phyloP scores from a whole-genome alignment of 768 basidiomycete species.

The Russula ochroleuca region DNA sequence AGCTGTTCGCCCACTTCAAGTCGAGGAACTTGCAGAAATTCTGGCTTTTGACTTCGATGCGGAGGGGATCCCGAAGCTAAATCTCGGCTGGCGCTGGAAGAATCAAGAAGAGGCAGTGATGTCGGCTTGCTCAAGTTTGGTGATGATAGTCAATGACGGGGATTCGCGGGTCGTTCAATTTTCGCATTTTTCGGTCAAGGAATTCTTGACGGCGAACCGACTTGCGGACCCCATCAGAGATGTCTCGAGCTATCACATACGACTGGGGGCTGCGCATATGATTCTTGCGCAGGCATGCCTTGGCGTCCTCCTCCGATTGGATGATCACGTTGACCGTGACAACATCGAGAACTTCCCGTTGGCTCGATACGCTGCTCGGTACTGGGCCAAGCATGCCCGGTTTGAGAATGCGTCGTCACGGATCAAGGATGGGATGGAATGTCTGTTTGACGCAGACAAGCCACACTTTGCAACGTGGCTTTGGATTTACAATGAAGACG shows the following conservation, averaged over 20 bases:
- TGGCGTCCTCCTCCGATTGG: neutral
- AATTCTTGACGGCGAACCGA: neutral
- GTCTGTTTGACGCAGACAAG: conserved; percentile 4
- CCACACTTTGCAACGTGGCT: conserved; percentile 6
- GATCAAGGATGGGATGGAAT: neutral
- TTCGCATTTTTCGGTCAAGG: neutral
- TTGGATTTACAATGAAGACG: neutral
- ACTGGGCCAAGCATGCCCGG: conserved; percentile 1
- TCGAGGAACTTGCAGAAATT: conserved; percentile 1
- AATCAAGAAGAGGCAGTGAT: conserved; percentile 3
- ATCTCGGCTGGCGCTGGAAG: neutral
- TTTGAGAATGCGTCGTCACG: neutral
- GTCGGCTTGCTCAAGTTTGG: neutral
- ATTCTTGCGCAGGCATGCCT: conserved; percentile 1
- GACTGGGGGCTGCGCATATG: neutral
- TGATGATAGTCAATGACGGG: neutral
- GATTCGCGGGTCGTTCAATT: neutral
- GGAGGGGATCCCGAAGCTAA: neutral
- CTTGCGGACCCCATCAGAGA: neutral
- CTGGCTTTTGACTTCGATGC: neutral
- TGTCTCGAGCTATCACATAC: conserved; percentile 6
- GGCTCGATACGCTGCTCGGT: neutral
- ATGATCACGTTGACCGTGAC: neutral
- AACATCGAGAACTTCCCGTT: neutral
- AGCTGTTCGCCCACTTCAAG: neutral